These are phyloP conservation scores for Alternaria dauci DNA, from an alignment of 2,329 filamentous ascomycete species.

Conservation along the genomic window DNA sequence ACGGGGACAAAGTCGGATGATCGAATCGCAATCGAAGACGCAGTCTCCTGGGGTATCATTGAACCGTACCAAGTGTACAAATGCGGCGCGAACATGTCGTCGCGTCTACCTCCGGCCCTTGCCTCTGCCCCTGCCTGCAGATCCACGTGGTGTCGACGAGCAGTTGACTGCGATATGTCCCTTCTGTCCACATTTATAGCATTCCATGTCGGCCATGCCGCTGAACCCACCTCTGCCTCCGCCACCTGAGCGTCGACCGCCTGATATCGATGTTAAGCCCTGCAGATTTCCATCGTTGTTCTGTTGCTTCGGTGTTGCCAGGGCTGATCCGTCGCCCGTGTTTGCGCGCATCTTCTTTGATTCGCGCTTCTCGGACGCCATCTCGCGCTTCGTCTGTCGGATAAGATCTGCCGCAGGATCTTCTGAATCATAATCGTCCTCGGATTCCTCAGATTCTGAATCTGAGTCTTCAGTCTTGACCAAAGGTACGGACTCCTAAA, in stretches of 20 bases:
- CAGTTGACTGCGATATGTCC: constrained; percentile 69
- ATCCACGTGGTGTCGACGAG: constrained; percentile 39
- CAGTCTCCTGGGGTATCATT: constrained; percentile 28
- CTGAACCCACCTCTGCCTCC: constrained; percentile 15
- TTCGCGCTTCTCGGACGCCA: constrained; percentile 53
- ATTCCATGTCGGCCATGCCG: constrained; percentile 56
- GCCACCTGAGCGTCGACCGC: constrained; percentile 42
- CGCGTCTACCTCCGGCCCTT: constrained; percentile 32
- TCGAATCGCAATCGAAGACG: constrained; percentile 8
- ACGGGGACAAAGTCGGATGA: constrained; percentile 21
- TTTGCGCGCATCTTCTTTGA: constrained; percentile 59
- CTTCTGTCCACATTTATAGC: constrained; percentile 68
- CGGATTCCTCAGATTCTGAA: constrained; percentile 38
- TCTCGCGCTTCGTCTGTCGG: constrained; percentile 56
- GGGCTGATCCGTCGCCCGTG: constrained; percentile 56
- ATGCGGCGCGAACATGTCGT: constrained; percentile 1
- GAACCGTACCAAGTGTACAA: constrained; percentile 15
- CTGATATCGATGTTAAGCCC: constrained; percentile 68
- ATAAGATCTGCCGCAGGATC: constrained; percentile 56
- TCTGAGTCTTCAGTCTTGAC: constrained; percentile 36
- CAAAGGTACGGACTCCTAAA: constrained; percentile 31
- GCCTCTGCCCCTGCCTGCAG: constrained; percentile 33
- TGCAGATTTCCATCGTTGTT: constrained; percentile 72
- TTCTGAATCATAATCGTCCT: constrained; percentile 55
- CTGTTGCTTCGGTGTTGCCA: constrained; percentile 66